Base-by-base conservation (phyloP, 2,329 filamentous ascomycete genomes). In the Xylariaceae sp. region DNA sequence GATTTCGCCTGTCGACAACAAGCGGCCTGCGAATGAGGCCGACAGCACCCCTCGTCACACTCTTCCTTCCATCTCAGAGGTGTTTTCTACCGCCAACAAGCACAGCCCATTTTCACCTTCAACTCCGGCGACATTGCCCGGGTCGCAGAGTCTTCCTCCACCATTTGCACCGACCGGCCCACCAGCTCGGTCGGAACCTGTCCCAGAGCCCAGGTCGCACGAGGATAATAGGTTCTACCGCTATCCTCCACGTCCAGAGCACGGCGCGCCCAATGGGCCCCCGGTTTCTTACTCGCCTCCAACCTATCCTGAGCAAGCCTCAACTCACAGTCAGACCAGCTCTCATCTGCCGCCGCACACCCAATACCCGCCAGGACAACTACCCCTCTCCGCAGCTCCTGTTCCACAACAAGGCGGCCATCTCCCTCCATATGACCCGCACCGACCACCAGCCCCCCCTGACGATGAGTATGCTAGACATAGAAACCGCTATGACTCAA, bases 401-500 rank as follows among this genome's bases (percentile, higher is more conserved):
- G 67, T 75, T 3, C 77, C 76, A 2, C 76, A 77, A 2, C 68
- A 74, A n/a, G 73, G 77, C 61, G 10, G 67, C 64, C 1, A 70
- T 67, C 5, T 64, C 69, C 22, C 61, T 2, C 65, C 71, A 0
- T 80, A 73, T 45, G 76, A 80, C 11, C 55, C 69, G 4, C 67
- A 71, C 37, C 66, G 69, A 19, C 64, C 70, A 3, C 63, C 67
- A 5, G 50, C 67, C 5, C 70, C 73, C 34, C 56, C 60, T 3
- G 76, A 79, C 4, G 72, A 75, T 12, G 63, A 77, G 3, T 74
- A 71, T 42, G 63, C 55, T 3, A 55, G 65, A 43, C 64, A 61
- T 11, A 63, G 71, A 34, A 58, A 58, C 14, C 64, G 71, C 39
- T 77, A 75, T 44, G 74, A 79, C 40, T 42, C 55, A 17, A 64